Conservation (phyloP, 129 eudicot genomes). For the Flaveria linearis region DNA sequence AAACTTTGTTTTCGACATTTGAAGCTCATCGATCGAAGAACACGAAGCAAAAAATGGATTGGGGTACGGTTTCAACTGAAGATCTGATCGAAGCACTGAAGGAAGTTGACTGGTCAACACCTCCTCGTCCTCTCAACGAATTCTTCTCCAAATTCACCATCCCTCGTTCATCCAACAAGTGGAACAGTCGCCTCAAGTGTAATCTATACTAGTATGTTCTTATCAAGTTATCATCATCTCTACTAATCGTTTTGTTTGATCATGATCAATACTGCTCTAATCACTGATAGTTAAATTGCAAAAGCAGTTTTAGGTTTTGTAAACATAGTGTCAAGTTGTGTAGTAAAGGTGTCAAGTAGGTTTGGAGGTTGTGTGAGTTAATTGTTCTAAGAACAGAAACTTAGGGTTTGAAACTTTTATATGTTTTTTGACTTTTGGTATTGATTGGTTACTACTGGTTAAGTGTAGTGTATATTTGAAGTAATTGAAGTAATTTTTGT, state of each 20-base stretch:
- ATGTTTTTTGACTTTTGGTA: not conserved
- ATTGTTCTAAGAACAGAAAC: no score
- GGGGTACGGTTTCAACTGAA: conserved; percentile 86
- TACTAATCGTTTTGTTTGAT: not conserved
- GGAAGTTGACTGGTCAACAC: conserved; percentile 98
- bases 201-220: conserved; percentile 87
- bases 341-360: no score
- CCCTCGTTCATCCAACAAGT: conserved; percentile 81
- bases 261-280: not conserved
- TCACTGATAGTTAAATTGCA: not conserved
- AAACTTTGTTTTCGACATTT: not conserved
- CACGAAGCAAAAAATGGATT: conserved; percentile 55
- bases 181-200: conserved; percentile 98
- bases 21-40: not conserved
- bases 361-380: no score
- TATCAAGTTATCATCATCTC: not conserved
- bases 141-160: conserved; percentile 86
- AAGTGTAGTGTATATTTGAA: no score
- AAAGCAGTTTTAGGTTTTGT: no score
- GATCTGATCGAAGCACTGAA: conserved; percentile 91
- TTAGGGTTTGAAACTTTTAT: no score
- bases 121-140: conserved; percentile 87
- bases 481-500: no score
- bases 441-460: not conserved
- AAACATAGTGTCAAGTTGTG: no score